Percentiles rank a stretch among this genome's conserved stretches.
phyloP scores from a whole-genome alignment of 2,329 filamentous ascomycete genomes.

The Diplodia mutila region DNA sequence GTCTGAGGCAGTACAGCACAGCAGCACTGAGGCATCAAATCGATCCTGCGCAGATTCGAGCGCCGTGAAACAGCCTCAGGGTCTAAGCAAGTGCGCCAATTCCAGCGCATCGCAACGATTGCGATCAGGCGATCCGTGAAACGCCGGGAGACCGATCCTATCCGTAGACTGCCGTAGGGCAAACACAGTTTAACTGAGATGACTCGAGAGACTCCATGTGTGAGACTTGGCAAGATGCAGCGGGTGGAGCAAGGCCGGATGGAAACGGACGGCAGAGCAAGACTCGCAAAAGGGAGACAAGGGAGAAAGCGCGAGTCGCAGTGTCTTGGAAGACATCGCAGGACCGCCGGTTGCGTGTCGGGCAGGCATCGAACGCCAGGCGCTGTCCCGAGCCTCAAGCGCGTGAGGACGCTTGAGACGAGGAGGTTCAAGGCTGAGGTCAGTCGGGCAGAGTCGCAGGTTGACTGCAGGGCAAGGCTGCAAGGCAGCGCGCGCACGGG shows the following conservation, averaged over 20 bases:
- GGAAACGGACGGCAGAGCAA: background rate
- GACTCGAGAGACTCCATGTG: conserved; percentile 2
- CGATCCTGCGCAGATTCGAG: background rate
- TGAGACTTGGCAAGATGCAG: background rate
- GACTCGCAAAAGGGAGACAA: conserved; percentile 13
- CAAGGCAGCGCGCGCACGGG: background rate
- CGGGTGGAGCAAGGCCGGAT: background rate
- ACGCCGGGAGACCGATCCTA: background rate
- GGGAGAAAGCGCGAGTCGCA: background rate
- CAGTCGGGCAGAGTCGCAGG: no score
- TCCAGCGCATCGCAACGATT: background rate
- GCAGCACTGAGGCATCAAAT: background rate
- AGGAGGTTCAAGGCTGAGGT: no score
- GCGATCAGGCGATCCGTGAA: background rate
- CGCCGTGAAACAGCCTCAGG: conserved; percentile 3
- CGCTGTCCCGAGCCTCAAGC: conserved; percentile 11
- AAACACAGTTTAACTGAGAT: background rate
- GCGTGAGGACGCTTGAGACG: background rate
- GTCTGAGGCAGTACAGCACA: background rate
- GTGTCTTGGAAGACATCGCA: background rate
- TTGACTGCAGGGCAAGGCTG: background rate
- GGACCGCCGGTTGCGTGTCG: background rate
- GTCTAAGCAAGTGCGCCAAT: conserved; percentile 2
- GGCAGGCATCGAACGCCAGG: background rate
- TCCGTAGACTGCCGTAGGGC: background rate